phyloP scores from a whole-genome alignment of 331 rosid genomes.

The Quercus lobata region DNA sequence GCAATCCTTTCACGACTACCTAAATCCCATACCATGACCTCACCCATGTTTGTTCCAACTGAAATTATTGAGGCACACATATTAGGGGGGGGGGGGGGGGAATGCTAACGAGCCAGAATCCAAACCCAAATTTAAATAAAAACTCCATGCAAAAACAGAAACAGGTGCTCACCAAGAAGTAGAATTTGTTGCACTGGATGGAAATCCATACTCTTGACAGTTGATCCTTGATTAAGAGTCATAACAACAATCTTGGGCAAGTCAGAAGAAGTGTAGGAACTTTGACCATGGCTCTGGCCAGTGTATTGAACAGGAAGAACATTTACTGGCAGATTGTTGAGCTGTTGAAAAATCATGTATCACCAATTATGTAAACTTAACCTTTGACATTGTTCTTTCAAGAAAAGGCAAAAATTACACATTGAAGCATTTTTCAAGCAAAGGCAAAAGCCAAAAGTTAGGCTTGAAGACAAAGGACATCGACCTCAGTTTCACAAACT shows the following conservation, averaged over 20 bases:
- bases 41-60: constrained; percentile 97
- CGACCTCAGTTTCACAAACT: background rate
- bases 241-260: constrained; percentile 80
- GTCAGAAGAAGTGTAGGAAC: constrained; percentile 88
- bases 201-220: constrained; percentile 90
- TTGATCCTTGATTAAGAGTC: constrained; percentile 69
- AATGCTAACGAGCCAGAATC: constrained; percentile 9
- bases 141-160: background rate
- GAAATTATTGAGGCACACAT: constrained; percentile 16
- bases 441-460: background rate
- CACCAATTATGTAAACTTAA: constrained; percentile 18
- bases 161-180: constrained; percentile 73
- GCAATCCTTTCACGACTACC: constrained; percentile 81
- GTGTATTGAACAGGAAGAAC: constrained; percentile 69
- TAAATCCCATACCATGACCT: constrained; percentile 83
- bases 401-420: background rate
- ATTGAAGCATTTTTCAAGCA: background rate
- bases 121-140: constrained; percentile 1
- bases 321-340: constrained; percentile 76
- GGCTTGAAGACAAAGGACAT: background rate
- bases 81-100: constrained; percentile 9
- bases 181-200: constrained; percentile 86
- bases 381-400: background rate
- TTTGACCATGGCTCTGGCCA: constrained; percentile 81
- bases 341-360: constrained; percentile 48